Base-by-base conservation (phyloP, 108 stramenopile species). In the Halocafeteria seosinensis region DNA sequence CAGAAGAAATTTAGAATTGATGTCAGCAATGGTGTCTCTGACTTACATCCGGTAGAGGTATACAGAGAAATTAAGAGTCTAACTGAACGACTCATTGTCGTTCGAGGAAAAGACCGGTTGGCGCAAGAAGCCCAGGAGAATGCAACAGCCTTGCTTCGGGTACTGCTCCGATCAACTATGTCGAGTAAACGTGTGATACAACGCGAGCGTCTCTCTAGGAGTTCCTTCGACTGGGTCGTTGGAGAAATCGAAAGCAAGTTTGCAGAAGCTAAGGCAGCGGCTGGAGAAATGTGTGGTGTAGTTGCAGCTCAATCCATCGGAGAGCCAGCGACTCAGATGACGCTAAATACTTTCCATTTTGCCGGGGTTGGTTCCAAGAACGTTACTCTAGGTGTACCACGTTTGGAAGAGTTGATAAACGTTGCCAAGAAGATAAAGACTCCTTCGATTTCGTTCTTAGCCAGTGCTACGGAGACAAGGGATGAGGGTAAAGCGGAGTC, bases 271-370 rank as follows among this genome's bases (percentile, higher is more conserved):
- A 86, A 85, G 73, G 92, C 92, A 5, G 75, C 78, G 64, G 87
- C 95, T 9, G 95, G 95, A n/a, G 95, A 97, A 71, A 94, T 94
- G 91, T 85, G 85, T 58, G 95, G 95, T 57, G 92, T 97, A 8
- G 81, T 94, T 61, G 95, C 95, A 4, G 95, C 95, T 1, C 95
- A 97, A 73, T 89, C 87, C 64, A 88, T 97, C 62, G 95, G 95
- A 23, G 92, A 97, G 72, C 95, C 95, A 24, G 91, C 92, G 36
- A 97, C 95, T n/a, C 95, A 97, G 72, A 97, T 97, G 95, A 97
- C 95, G 4, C 77, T 97, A 42, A 78, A 77, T 72, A 97, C 95
- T 29, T 97, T 97, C 76, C 95, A 97, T 76, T 92, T 88, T 64
- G 91, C 95, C 50, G 95, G 95, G 65, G 90, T 97, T 30, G 86